Conservation (phyloP, 2,329 filamentous ascomycete genomes). For the Aspergillus sp. region DNA sequence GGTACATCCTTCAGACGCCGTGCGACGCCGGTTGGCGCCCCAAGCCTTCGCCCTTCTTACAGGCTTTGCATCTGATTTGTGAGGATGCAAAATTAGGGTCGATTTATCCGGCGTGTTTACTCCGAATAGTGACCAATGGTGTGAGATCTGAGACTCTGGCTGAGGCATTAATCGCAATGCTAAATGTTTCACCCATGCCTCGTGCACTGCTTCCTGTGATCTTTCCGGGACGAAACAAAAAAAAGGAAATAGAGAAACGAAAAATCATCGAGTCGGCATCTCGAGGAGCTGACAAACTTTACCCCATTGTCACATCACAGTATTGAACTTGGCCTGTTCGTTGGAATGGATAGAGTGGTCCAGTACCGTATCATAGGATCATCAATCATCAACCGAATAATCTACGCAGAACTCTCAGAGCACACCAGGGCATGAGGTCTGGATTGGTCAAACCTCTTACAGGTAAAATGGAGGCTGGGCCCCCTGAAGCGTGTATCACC, state of each 20-base stretch:
- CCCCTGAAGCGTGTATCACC: neutral
- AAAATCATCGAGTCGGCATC: neutral
- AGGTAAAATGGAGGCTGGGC: neutral
- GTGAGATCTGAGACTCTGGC: neutral
- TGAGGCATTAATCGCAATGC: conserved; percentile 1
- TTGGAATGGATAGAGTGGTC: neutral
- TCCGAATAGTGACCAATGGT: neutral
- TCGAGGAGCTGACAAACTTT: neutral
- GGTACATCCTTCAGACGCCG: neutral
- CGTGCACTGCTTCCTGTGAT: neutral
- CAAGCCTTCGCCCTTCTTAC: neutral
- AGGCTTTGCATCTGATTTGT: neutral
- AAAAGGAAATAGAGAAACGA: neutral
- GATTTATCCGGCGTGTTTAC: neutral
- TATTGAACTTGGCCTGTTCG: too few species aligned
- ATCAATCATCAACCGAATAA: too few species aligned
- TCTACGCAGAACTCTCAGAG: too few species aligned
- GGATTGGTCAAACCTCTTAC: too few species aligned
- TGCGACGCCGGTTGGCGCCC: neutral
- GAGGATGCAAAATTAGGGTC: neutral
- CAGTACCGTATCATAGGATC: too few species aligned
- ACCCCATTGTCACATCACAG: neutral
- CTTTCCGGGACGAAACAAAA: neutral
- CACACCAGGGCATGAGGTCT: neutral
- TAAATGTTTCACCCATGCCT: conserved; percentile 1